Percentiles rank a stretch among this genome's conserved stretches.
Evolutionary conservation across 495 filamentous ascomycete genomes (phyloP).

Genomic region (Neurospora sp.): DNA sequence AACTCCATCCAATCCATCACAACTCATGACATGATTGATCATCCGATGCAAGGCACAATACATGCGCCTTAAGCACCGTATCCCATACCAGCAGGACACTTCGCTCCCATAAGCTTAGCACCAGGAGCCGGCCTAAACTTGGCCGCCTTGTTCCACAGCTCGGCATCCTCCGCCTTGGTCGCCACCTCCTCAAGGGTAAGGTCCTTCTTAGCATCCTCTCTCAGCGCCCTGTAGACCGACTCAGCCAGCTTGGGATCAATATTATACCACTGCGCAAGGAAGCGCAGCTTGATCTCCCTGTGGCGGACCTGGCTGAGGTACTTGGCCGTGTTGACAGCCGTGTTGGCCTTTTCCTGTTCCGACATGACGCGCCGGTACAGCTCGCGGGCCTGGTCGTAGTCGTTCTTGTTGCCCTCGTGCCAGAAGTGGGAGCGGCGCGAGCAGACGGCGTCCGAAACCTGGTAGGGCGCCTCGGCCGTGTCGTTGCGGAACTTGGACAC

Average conservation of each 20-base stretch:
- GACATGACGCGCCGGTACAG: constrained; percentile 42
- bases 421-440: constrained; percentile 44
- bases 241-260: constrained; percentile 38
- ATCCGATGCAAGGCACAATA: background rate
- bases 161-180: background rate
- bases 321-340: constrained; percentile 38
- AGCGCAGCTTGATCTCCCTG: constrained; percentile 13
- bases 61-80: background rate
- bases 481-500: constrained; percentile 45
- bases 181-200: background rate
- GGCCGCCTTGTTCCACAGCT: background rate
- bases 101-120: background rate
- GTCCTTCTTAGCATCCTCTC: background rate
- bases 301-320: constrained; percentile 28
- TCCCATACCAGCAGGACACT: background rate
- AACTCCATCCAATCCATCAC: background rate
- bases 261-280: constrained; percentile 41
- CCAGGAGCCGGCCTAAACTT: background rate
- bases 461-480: constrained; percentile 41
- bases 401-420: constrained; percentile 43
- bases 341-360: constrained; percentile 30
- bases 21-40: background rate
- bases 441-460: constrained; percentile 38
- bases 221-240: background rate
- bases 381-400: constrained; percentile 43